These are phyloP conservation scores for Wickerhamiella brachini DNA, from an alignment of 805 yeast genomes.

Conservation along the genomic window DNA sequence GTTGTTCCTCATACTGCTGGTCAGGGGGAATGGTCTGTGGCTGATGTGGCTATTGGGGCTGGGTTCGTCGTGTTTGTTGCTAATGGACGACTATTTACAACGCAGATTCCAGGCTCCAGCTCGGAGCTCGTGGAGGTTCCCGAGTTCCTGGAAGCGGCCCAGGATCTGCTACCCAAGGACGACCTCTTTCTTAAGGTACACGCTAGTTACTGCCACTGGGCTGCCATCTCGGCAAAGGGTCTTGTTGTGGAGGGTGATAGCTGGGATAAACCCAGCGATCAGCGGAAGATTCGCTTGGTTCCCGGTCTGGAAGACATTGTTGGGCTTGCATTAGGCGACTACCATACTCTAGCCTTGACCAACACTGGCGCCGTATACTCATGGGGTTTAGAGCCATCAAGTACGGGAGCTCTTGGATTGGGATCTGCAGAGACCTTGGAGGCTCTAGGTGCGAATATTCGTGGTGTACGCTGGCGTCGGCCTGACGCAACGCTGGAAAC, in stretches of 20 bases:
- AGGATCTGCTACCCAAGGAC: not conserved
- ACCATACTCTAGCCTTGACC: not conserved
- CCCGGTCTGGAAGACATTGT: not conserved
- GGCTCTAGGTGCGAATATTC: not conserved
- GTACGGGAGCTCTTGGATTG: not conserved
- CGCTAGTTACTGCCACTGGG: not conserved
- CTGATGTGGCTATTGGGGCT: constrained; percentile 1
- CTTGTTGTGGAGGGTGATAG: not conserved
- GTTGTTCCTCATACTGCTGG: not conserved
- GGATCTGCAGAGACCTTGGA: not conserved
- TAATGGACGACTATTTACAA: not conserved
- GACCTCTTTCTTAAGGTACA: not conserved
- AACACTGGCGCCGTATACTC: not conserved
- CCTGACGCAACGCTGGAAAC: not conserved
- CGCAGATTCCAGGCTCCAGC: not conserved
- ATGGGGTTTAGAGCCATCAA: constrained; percentile 1
- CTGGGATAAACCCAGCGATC: not conserved
- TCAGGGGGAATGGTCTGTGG: constrained; percentile 1
- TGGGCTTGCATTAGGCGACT: not conserved
- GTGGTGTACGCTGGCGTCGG: not conserved
- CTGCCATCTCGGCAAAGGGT: not conserved
- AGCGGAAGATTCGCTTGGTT: not conserved
- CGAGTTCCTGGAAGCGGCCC: not conserved
- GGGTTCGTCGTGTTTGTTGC: not conserved
- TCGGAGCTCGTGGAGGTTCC: not conserved